Evolutionary conservation across 1,139 yeast species (phyloP).

Genomic region (Geotrichum europaeum): DNA sequence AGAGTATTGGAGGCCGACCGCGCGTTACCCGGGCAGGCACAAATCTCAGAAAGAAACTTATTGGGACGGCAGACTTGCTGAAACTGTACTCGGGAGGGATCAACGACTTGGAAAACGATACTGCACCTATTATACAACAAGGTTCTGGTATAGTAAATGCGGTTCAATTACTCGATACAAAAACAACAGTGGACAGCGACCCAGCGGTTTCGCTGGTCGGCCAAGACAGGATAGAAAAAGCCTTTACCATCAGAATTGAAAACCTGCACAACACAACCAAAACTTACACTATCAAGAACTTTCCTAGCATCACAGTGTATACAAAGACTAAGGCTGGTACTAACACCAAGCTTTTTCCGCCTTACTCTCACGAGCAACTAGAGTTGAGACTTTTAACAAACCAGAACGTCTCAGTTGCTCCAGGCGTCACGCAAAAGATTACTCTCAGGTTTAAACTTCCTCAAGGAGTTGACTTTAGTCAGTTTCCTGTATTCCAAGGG

Average conservation of each 20-base stretch:
- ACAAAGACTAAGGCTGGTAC: neutral
- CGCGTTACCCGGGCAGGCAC: constrained; percentile 11
- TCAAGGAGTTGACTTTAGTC: neutral
- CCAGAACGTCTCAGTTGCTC: neutral
- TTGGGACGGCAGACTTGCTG: constrained; percentile 18
- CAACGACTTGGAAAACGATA: constrained; percentile 2
- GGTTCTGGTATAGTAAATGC: constrained; percentile 34
- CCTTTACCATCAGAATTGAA: neutral
- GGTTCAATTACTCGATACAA: constrained; percentile 35
- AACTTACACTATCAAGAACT: constrained; percentile 2
- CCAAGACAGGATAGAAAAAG: neutral
- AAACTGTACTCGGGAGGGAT: constrained; percentile 12
- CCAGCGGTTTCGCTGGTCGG: constrained; percentile 18
- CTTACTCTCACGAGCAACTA: constrained; percentile 10
- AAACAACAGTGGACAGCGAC: constrained; percentile 26
- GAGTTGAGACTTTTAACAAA: neutral
- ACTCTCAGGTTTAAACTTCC: constrained; percentile 28
- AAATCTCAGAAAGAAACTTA: constrained; percentile 16
- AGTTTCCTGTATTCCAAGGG: constrained; percentile 17
- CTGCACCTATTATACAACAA: constrained; percentile 24
- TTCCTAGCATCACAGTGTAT: constrained; percentile 6
- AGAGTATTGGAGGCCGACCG: constrained; percentile 13
- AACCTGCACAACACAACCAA: constrained; percentile 2
- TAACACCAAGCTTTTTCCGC: constrained; percentile 7
- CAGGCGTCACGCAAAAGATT: neutral